Evolutionary conservation across 1,284 basidiomycete species (phyloP).

Genomic region (Thecaphora thlaspeos): DNA sequence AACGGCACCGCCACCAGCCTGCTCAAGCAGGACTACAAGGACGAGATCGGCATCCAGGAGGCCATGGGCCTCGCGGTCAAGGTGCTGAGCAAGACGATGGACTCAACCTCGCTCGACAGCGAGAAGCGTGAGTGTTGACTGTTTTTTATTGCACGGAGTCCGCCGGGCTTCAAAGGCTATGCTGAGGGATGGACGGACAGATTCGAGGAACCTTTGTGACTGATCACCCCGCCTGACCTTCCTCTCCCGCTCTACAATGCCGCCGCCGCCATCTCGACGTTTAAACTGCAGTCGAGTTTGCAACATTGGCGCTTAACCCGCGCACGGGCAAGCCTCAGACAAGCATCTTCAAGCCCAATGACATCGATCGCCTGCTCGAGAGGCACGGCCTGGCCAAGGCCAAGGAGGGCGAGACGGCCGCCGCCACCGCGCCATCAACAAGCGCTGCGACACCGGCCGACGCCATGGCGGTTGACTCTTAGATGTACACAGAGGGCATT

Average conservation of each 20-base stretch:
- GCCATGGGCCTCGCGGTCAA: slow-evolving; percentile 87
- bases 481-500: slow-evolving; percentile 1
- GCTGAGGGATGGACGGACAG: too few species aligned
- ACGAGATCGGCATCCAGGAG: slow-evolving; percentile 68
- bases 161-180: too few species aligned
- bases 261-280: too few species aligned
- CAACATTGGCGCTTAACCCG: slow-evolving; percentile 82
- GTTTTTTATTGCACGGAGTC: too few species aligned
- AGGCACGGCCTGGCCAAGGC: slow-evolving; percentile 79
- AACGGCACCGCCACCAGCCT: slow-evolving; percentile 90
- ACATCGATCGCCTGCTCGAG: slow-evolving; percentile 81
- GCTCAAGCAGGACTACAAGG: slow-evolving; percentile 98
- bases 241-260: too few species aligned
- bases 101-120: slow-evolving; percentile 83
- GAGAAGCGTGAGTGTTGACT: slow-evolving; percentile 43
- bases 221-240: too few species aligned
- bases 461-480: slow-evolving; percentile 49
- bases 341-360: slow-evolving; percentile 86
- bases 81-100: slow-evolving; percentile 99
- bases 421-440: slow-evolving; percentile 7
- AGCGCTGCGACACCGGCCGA: slow-evolving; percentile 8
- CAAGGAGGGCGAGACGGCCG: slow-evolving; percentile 66
- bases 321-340: slow-evolving; percentile 76
- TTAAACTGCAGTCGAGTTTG: slow-evolving; percentile 79
- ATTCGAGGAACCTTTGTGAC: too few species aligned